phyloP scores from a whole-genome alignment of 441 rosid species.

The Theobroma grandiflorum region DNA sequence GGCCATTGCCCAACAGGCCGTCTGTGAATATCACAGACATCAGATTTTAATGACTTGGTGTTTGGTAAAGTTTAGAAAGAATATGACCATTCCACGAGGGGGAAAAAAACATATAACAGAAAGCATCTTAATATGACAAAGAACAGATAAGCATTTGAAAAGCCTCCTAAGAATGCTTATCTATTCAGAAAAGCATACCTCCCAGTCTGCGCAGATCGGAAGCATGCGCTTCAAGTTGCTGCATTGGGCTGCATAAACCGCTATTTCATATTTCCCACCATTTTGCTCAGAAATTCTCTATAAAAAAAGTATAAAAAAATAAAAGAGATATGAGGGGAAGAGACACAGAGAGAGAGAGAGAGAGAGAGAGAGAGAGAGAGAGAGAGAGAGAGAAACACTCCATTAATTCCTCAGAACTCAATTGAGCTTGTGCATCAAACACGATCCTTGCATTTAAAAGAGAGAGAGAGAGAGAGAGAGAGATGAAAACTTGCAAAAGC shows the following conservation, averaged over 20 bases:
- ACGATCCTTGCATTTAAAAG: slow-evolving; percentile 7
- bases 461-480: neutral
- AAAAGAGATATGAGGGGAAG: neutral
- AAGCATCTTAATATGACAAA: neutral
- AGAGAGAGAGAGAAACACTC: neutral
- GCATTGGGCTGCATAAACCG: slow-evolving; percentile 89
- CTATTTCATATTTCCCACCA: slow-evolving; percentile 89
- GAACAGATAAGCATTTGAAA: slow-evolving; percentile 9
- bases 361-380: neutral
- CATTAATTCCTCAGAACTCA: neutral
- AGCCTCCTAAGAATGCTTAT: neutral
- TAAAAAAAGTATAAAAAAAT: neutral
- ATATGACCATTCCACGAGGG: neutral
- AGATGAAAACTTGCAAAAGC: slow-evolving; percentile 2
- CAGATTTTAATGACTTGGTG: slow-evolving; percentile 11
- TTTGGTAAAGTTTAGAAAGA: neutral
- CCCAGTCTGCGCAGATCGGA: slow-evolving; percentile 96
- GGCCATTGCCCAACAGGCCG: slow-evolving; percentile 99
- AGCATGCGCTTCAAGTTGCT: slow-evolving; percentile 91
- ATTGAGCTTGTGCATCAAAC: neutral
- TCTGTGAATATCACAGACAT: slow-evolving; percentile 54
- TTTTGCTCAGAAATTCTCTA: slow-evolving; percentile 92
- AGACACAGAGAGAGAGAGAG: neutral
- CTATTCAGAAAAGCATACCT: slow-evolving; percentile 58
- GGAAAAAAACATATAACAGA: neutral